Base-by-base conservation (phyloP, 1,284 basidiomycete genomes). In the Cryptococcus wingfieldii region DNA sequence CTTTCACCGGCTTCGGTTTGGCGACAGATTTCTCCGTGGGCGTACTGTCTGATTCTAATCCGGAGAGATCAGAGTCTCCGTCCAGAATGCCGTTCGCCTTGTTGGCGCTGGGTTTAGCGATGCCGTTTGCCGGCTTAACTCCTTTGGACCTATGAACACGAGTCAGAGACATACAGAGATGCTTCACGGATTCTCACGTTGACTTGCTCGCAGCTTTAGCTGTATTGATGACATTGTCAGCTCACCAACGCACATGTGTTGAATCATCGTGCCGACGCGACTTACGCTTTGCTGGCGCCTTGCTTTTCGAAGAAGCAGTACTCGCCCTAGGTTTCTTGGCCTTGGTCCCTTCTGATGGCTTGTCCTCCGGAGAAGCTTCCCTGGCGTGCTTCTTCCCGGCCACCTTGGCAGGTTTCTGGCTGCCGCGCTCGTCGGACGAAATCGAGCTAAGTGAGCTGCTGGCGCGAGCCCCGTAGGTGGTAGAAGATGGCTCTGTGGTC, bases 371-470 rank as follows among this genome's bases (percentile, higher is more conserved):
- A 23, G 16, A 28, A 9, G 9, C 16, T 45, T 41, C 41, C 44
- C 19, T 43, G 28, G 39, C 51, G 39, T 28, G 51, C 42, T 38
- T 43, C 51, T 52, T 45, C 27, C 28, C 28, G 28, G 8, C 42
- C 9, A 37, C 13, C 16, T 51, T 39, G 23, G 49, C 38, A n/a
- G 38, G 27, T 25, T 23, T 45, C 16, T 23, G 9, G 13, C 7
- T 16, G 16, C 27, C 39, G 16, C 39, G 19, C 51, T 46, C 51
- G 16, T 52, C 51, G 4, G 42, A 45, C 10, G 51, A 52, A 14
- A 52, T 18, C n/a, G 41, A 27, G 41, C 41, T 52, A 13, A 52
- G 51, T 23, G 41, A 47, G 25, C 46, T 47, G 12, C 27, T 34
- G 7, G 46, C 46, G 8, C 27, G 31, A 34, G 31, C 31, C 31